These are phyloP conservation scores for Wickerhamiella cacticola DNA, from an alignment of 805 yeast species.

Conservation along the genomic window DNA sequence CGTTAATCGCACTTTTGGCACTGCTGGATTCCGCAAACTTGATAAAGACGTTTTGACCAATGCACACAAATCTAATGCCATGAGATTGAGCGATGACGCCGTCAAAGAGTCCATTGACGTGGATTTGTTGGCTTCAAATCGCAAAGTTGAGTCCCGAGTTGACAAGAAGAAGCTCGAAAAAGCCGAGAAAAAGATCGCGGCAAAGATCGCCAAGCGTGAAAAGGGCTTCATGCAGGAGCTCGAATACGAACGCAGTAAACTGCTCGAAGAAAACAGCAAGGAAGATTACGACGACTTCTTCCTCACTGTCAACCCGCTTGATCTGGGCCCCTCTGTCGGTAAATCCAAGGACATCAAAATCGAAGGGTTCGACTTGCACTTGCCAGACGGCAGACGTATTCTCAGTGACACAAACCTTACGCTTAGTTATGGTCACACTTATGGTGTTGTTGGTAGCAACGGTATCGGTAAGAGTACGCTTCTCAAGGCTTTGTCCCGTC, in stretches of 20 bases:
- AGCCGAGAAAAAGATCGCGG: constrained; percentile 94
- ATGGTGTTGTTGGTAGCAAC: constrained; percentile 96
- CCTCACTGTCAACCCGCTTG: constrained; percentile 89
- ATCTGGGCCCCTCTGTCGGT: constrained; percentile 52
- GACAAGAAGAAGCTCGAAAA: constrained; percentile 94
- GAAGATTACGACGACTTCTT: constrained; percentile 90
- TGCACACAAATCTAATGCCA: constrained; percentile 55
- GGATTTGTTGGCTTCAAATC: constrained; percentile 63
- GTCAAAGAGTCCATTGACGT: constrained; percentile 47
- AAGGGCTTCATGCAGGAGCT: constrained; percentile 26
- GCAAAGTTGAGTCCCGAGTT: constrained; percentile 85
- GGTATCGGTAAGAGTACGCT: constrained; percentile 99
- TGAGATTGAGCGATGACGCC: constrained; percentile 14
- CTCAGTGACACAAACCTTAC: constrained; percentile 78
- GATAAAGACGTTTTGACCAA: constrained; percentile 50
- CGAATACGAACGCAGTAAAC: constrained; percentile 65
- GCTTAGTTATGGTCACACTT: constrained; percentile 82
- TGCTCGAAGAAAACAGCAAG: constrained; percentile 48
- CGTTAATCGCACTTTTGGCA: constrained; percentile 34
- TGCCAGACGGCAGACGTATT: constrained; percentile 91
- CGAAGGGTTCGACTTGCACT: constrained; percentile 86
- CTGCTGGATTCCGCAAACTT: constrained; percentile 82
- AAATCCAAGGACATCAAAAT: constrained; percentile 93
- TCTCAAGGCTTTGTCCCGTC: constrained; percentile 76
- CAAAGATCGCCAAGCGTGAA: constrained; percentile 80